phyloP scores from a whole-genome alignment of 192 early-diverging fungal species.

The Backusella parvicylindrica region DNA sequence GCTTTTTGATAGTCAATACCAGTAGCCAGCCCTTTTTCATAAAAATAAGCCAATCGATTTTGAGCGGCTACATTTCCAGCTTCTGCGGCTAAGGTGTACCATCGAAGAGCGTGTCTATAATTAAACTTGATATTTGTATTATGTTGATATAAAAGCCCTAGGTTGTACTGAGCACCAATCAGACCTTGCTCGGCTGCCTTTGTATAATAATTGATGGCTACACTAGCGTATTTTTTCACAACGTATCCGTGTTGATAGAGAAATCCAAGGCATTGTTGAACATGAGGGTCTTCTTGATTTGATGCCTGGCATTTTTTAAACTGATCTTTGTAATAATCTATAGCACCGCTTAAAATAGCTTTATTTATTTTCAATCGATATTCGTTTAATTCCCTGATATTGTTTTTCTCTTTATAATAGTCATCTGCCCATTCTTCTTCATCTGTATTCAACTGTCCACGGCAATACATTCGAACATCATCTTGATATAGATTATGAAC shows the following conservation, averaged over 20 bases:
- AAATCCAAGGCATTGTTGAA: neutral
- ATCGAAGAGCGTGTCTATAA: neutral
- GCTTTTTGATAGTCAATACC: neutral
- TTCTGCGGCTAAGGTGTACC: neutral
- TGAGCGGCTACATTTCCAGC: neutral
- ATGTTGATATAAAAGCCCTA: neutral
- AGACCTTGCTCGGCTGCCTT: neutral
- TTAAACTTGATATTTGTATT: neutral
- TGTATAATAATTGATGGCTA: neutral
- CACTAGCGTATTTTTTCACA: neutral
- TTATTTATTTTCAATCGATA: neutral
- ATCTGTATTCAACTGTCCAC: neutral
- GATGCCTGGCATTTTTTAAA: neutral
- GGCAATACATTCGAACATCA: neutral
- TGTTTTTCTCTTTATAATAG: neutral
- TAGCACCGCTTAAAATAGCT: neutral
- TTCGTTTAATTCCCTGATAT: neutral
- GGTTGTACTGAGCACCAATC: neutral
- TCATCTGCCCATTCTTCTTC: neutral
- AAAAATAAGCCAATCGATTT: neutral
- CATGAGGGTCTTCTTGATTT: neutral
- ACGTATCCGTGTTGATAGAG: neutral
- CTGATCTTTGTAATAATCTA: neutral
- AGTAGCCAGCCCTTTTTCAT: neutral
- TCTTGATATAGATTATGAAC: neutral